These are phyloP conservation scores for Paramarasmius palmivorus DNA, from an alignment of 1,284 basidiomycete species.

Conservation along the genomic window DNA sequence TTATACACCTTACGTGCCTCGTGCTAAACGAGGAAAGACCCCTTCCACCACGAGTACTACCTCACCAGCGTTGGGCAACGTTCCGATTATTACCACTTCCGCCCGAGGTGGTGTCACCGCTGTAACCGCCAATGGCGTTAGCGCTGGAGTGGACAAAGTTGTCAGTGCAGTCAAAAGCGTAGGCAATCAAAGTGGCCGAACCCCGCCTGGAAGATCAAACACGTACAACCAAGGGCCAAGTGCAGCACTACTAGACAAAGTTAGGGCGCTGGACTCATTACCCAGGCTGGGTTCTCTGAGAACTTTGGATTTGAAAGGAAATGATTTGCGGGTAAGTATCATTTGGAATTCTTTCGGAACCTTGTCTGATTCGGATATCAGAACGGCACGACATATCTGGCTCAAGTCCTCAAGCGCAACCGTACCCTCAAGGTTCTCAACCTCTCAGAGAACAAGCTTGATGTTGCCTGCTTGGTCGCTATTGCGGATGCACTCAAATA, in stretches of 20 bases:
- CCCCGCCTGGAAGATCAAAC: slow-evolving; percentile 55
- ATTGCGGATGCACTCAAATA: slow-evolving; percentile 96
- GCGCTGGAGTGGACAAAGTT: slow-evolving; percentile 4
- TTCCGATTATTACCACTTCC: slow-evolving; percentile 76
- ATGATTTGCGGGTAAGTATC: slow-evolving; percentile 60
- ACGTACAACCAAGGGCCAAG: slow-evolving; percentile 1
- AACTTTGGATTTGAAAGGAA: slow-evolving; percentile 90
- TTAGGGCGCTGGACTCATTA: slow-evolving; percentile 80
- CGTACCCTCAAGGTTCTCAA: slow-evolving; percentile 94
- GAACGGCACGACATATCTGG: slow-evolving; percentile 87
- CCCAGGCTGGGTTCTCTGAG: slow-evolving; percentile 83
- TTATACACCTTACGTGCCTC: slow-evolving; percentile 80
- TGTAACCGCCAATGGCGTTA: slow-evolving; percentile 33
- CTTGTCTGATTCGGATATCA: slow-evolving; percentile 25
- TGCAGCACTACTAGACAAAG: slow-evolving; percentile 72
- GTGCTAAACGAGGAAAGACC: slow-evolving; percentile 46
- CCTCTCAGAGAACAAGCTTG: slow-evolving; percentile 91
- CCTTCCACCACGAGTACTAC: slow-evolving; percentile 36
- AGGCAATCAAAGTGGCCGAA: slow-evolving; percentile 29
- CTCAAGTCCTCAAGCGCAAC: slow-evolving; percentile 95
- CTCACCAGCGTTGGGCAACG: neutral
- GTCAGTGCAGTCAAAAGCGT: slow-evolving; percentile 9
- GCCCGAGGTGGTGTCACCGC: slow-evolving; percentile 78
- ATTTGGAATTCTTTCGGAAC: neutral
- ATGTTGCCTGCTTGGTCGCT: slow-evolving; percentile 75